Conservation (phyloP, 2,329 filamentous ascomycete species). For the Pyrenophora graminea region DNA sequence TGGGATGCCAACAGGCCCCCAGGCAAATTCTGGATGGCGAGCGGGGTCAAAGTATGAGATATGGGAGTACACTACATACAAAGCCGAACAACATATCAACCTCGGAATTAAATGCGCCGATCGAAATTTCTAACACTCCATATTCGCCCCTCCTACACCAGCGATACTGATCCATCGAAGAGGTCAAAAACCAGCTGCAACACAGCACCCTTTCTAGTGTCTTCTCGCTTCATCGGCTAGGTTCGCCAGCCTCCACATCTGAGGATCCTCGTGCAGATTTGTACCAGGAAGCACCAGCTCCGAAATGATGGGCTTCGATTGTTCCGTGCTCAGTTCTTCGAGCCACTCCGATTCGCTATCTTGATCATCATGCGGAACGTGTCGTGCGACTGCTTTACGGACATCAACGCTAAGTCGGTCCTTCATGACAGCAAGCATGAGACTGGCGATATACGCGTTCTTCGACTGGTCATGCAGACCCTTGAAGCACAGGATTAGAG, state of each 20-base stretch:
- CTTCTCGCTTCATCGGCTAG: not conserved
- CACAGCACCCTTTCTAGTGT: not conserved
- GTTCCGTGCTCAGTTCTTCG: not conserved
- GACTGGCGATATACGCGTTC: conserved; percentile 2
- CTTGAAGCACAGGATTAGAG: conserved; percentile 15
- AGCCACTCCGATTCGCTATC: not conserved
- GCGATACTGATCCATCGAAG: no score
- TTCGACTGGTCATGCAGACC: conserved; percentile 16
- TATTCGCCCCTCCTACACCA: no score
- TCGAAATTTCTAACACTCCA: no score
- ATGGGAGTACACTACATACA: not conserved
- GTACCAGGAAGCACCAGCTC: conserved; percentile 5
- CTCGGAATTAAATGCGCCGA: no score
- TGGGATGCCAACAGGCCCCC: not conserved
- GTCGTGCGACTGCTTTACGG: not conserved
- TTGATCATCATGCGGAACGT: not conserved
- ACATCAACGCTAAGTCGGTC: conserved; percentile 4
- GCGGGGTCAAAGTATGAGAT: not conserved
- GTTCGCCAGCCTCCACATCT: conserved; percentile 2
- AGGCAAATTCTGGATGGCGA: not conserved
- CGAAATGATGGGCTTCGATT: not conserved
- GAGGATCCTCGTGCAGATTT: conserved; percentile 1
- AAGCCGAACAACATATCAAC: not conserved
- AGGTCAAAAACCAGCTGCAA: no score
- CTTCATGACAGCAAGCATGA: conserved; percentile 6